Percentiles rank a stretch among this genome's conserved stretches.
These are phyloP conservation scores for Leucoagaricus sp. DNA, from an alignment of 1,284 basidiomycete genomes.

Conservation along the genomic window DNA sequence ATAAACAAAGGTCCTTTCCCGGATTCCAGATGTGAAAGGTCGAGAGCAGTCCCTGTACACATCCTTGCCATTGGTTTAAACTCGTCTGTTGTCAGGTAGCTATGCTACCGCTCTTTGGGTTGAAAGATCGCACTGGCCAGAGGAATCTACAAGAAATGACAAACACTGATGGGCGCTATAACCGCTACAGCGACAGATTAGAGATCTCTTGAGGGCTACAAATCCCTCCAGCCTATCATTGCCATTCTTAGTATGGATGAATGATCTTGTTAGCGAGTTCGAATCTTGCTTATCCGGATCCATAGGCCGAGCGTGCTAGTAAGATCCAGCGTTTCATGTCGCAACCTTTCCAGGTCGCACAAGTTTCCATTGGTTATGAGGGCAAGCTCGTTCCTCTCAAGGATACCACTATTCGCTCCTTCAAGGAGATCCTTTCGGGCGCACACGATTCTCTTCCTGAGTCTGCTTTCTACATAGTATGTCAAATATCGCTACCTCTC, in stretches of 20 bases:
- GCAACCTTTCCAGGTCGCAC: conserved; percentile 98
- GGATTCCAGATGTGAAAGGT: no score
- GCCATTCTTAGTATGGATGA: conserved; percentile 99
- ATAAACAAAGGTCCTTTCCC: no score
- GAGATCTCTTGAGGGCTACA: conserved; percentile 99
- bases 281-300: conserved; percentile 1
- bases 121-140: no score
- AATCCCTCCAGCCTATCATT: conserved; percentile 97
- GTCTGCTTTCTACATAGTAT: conserved; percentile 89
- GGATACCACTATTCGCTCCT: conserved; percentile 90
- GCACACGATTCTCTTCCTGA: conserved; percentile 89
- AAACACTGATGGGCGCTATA: no score
- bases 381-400: conserved; percentile 93
- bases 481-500: conserved; percentile 19
- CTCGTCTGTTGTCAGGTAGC: no score
- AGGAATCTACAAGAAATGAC: no score
- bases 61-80: no score
- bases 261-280: conserved; percentile 52
- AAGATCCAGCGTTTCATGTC: conserved; percentile 99
- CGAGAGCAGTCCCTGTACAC: no score
- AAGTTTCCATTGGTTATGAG: conserved; percentile 99
- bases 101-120: no score
- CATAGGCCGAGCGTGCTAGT: conserved; percentile 84
- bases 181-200: no score
- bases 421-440: conserved; percentile 95